Evolutionary conservation across 148 eudicot species (phyloP), one percentile per base, ranked within the genome.

Genomic region (Polygonum maritimum): DNA sequence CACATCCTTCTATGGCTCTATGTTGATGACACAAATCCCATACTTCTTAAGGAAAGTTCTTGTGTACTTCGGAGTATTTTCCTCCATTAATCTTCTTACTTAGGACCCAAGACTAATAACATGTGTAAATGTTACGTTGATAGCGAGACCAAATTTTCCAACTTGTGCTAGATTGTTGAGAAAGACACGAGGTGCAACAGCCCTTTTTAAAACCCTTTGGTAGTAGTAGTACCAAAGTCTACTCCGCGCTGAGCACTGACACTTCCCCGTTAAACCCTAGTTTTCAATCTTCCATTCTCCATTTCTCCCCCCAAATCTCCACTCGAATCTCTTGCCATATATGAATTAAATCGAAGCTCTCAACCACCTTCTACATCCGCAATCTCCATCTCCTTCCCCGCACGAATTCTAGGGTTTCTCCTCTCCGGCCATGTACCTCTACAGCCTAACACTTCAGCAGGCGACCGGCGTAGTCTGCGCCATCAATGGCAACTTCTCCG

Each of bases 401-500:
- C 36, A 38, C 71, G 45, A 67, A 67, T 67, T n/a, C 71, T 67
- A 67, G 38, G 19, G 19, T 35, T 67, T 63, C 54, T 44, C 22
- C 73, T 21, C 31, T 67, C 14, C 51, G 47, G 18, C 74, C 35
- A 95, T 95, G 99, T 95, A 89, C 69, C 92, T 95, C 78, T 95
- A 95, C 90, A 95, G 84, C 67, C 76, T 95, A 73, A 95, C 99
- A 55, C 97, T 95, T 33, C 96, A 95, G 67, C 86, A 87, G 48
- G 83, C 97, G 44, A 92, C 97, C 31, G 99, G 99, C 40, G 81
- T 95, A 19, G 57, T 87, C 16, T 82, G 84, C 69, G 99, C 99
- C 33, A 92, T 95, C 78, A 90, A 86, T 48, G 99, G 97, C 11
- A 90, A 81, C 88, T 95, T 95, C 80, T 92, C 97, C 75, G 99